Percentiles rank a stretch among this genome's conserved stretches.
These are phyloP conservation scores for Gastroboletus turbinatus DNA, from an alignment of 1,284 basidiomycete species.

Conservation along the genomic window DNA sequence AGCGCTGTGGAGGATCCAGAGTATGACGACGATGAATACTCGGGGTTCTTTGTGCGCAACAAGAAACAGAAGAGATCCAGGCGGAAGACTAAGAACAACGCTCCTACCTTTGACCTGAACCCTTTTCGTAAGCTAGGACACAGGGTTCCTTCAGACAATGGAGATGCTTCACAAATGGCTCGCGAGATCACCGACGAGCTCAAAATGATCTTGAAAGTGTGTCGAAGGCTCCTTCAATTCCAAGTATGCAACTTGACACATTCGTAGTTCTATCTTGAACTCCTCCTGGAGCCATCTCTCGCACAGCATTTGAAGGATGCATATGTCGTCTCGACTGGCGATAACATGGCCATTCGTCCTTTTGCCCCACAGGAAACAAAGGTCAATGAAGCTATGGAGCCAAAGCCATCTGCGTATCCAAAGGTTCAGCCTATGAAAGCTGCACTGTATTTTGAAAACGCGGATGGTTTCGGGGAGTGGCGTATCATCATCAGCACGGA, in stretches of 20 bases:
- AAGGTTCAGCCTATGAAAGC: slow-evolving; percentile 50
- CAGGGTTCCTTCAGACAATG: slow-evolving; percentile 25
- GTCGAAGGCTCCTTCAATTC: neutral
- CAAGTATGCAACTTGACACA: neutral
- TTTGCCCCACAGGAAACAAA: neutral
- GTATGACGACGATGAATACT: slow-evolving; percentile 4
- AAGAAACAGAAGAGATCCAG: slow-evolving; percentile 24
- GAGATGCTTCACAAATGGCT: slow-evolving; percentile 23
- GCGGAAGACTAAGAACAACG: slow-evolving; percentile 12
- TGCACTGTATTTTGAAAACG: slow-evolving; percentile 50
- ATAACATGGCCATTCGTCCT: neutral
- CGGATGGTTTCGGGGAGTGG: slow-evolving; percentile 55
- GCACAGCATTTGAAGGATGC: slow-evolving; percentile 11
- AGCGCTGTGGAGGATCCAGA: neutral
- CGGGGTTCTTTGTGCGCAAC: slow-evolving; percentile 1
- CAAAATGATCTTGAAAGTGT: slow-evolving; percentile 33
- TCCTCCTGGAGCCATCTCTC: slow-evolving; percentile 20
- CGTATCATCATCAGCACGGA: slow-evolving; percentile 46
- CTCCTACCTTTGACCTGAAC: slow-evolving; percentile 21
- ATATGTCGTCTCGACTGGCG: slow-evolving; percentile 9
- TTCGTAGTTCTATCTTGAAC: slow-evolving; percentile 25
- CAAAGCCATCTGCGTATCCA: slow-evolving; percentile 37
- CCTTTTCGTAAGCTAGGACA: slow-evolving; percentile 29
- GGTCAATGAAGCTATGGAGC: neutral
- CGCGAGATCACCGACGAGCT: slow-evolving; percentile 23